These are phyloP conservation scores for Epichloe scottii DNA, from an alignment of 2,329 filamentous ascomycete species.

Conservation along the genomic window DNA sequence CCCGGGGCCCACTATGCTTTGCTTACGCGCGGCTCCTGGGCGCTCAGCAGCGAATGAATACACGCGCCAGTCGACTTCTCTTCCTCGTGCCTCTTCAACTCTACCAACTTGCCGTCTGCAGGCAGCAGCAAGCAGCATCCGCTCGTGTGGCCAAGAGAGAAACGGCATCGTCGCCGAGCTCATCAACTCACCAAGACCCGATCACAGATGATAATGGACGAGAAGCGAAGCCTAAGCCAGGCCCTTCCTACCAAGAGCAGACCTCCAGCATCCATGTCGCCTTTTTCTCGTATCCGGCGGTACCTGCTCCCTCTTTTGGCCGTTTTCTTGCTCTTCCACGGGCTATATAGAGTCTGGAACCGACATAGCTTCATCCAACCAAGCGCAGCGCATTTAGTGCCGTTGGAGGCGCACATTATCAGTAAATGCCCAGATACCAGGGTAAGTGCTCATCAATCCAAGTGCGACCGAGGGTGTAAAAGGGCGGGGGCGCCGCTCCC, in stretches of 20 bases:
- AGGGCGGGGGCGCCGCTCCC: background rate
- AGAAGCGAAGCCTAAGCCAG: background rate
- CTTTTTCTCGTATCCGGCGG: conserved; percentile 1
- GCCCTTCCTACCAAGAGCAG: background rate
- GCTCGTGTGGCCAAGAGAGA: no score
- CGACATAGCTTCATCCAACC: background rate
- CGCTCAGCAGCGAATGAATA: no score
- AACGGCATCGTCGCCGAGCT: background rate
- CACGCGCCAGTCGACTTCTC: no score
- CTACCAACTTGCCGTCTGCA: no score
- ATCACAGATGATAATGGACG: background rate
- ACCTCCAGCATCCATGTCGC: conserved; percentile 1
- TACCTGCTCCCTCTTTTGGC: conserved; percentile 3
- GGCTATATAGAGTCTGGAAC: background rate
- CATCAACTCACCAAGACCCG: background rate
- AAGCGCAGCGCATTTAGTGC: conserved; percentile 37
- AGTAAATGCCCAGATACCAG: conserved; percentile 89
- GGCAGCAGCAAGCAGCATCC: no score
- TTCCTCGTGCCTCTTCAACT: no score
- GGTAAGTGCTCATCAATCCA: conserved; percentile 21
- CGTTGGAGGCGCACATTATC: conserved; percentile 92
- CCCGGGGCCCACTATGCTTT: no score
- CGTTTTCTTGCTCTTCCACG: background rate
- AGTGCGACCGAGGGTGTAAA: background rate
- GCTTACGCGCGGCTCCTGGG: no score